Percentiles rank a stretch among this genome's conserved stretches.
Conservation (phyloP, 768 basidiomycete genomes). For the Lactifluus hygrophoroides region DNA sequence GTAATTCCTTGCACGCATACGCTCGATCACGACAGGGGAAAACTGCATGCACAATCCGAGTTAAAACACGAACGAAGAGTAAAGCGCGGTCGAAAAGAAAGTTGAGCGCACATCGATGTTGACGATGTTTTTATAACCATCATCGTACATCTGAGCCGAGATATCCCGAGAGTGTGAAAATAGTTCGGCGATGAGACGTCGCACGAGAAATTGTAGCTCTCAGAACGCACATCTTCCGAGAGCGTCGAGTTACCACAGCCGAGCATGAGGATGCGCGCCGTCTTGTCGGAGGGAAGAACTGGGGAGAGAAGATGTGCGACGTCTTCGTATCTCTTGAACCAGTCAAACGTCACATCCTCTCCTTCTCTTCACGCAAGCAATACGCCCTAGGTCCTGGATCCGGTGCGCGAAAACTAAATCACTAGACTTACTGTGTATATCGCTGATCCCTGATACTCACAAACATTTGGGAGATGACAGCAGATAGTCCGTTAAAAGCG, state of each 20-base stretch:
- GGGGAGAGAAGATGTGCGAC: constrained; percentile 52
- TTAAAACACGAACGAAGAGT: not conserved
- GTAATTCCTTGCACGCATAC: constrained; percentile 54
- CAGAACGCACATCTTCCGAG: constrained; percentile 53
- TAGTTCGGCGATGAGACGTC: too few relatives aligned
- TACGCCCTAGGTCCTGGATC: constrained; percentile 3
- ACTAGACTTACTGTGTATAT: constrained; percentile 49
- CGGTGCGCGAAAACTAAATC: not conserved
- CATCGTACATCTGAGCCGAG: constrained; percentile 66
- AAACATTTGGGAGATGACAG: not conserved
- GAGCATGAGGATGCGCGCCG: constrained; percentile 62
- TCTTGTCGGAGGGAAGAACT: constrained; percentile 54
- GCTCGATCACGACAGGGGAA: constrained; percentile 62
- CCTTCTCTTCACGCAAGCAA: constrained; percentile 38
- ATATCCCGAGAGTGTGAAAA: not conserved
- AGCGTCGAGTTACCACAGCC: constrained; percentile 80
- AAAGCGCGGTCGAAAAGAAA: not conserved
- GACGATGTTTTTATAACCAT: constrained; percentile 72
- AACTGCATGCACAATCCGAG: constrained; percentile 43
- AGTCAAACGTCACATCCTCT: constrained; percentile 61
- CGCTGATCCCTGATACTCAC: constrained; percentile 47
- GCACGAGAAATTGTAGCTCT: not conserved
- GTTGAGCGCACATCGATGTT: constrained; percentile 59
- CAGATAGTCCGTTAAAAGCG: constrained; percentile 19
- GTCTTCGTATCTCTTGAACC: constrained; percentile 80